These are phyloP conservation scores for Globisporangium uncinulatum DNA, from an alignment of 352 stramenopile species.

Conservation along the genomic window DNA sequence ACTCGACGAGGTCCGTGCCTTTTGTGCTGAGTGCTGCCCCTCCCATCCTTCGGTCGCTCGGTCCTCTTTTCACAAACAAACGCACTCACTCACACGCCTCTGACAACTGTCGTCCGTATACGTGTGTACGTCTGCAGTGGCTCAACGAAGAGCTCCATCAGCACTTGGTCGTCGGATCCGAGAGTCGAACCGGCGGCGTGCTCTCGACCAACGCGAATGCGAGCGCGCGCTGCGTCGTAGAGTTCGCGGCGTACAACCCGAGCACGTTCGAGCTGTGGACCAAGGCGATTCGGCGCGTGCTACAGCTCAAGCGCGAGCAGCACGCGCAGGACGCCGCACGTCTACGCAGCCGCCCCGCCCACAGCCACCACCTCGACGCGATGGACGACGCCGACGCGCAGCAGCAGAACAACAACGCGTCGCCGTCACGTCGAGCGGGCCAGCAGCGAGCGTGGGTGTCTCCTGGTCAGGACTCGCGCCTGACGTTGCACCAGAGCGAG, in stretches of 20 bases:
- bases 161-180: constrained; percentile 37
- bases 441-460: constrained; percentile 51
- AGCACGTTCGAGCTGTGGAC: constrained; percentile 85
- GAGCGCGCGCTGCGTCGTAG: constrained; percentile 57
- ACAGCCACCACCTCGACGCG: neutral
- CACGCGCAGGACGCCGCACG: constrained; percentile 16
- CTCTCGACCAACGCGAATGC: constrained; percentile 49
- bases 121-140: constrained; percentile 29
- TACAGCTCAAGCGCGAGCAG: constrained; percentile 47
- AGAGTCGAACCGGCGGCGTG: constrained; percentile 38
- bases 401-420: constrained; percentile 11
- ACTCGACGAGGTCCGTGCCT: constrained; percentile 54
- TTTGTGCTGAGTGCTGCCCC: neutral
- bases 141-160: constrained; percentile 65
- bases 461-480: constrained; percentile 73
- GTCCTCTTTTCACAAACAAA: too few relatives aligned
- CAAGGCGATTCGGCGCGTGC: constrained; percentile 69
- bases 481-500: constrained; percentile 81
- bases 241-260: constrained; percentile 77
- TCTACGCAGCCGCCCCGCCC: neutral
- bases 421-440: constrained; percentile 3
- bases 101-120: neutral
- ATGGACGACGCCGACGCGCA: constrained; percentile 6
- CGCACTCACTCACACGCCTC: too few relatives aligned
- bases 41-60: neutral